Base-by-base conservation (phyloP, 1,139 yeast species). In the Saccharomyces hybrid region DNA sequence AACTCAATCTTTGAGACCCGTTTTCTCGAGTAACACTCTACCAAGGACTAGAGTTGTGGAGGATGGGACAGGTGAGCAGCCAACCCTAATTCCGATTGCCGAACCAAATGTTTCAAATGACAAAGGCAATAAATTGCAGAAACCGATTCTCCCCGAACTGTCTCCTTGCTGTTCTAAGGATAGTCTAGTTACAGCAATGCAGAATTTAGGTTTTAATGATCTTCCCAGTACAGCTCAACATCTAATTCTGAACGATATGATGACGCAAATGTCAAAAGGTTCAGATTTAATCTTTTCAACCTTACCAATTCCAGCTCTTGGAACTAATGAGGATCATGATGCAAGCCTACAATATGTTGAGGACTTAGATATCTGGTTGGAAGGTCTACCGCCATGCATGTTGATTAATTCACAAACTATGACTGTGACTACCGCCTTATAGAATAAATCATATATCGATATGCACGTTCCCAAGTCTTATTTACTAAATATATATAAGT, bases 211-310 rank as follows among this genome's bases (percentile, higher is more conserved):
- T 1, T 91, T 91, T 71, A 87, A 88, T 66, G 93, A 88, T 57
- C 73, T 93, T 25, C 96, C 98, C 0, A 95, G 97, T 3, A 81
- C 84, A 60, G 95, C 96, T 0, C 99, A 93, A 70, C 96, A 91
- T 68, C 71, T 91, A 51, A 85, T 93, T 51, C 74, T 93, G 59
- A 91, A 93, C 67, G 96, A 90, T 60, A 74, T 93, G 61, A 90
- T 93, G 95, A 73, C 73, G 53, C 74, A 78, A 48, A 76, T 84
- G 1, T 85, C 93, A 0, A 71, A 72, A 23, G 75, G 77, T 13
- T 85, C 91, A 0, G 83, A 79, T 14, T 83, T 93, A 7, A 81
- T 93, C 2, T 87, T 93, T 66, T 84, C 97, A 0, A 91, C 98
- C 0, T 73, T 93, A 47, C 98, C 99, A 0, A 85, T 95, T 0